Evolutionary conservation across 768 basidiomycete genomes (phyloP).

Genomic region (Amanita pallidorosea): DNA sequence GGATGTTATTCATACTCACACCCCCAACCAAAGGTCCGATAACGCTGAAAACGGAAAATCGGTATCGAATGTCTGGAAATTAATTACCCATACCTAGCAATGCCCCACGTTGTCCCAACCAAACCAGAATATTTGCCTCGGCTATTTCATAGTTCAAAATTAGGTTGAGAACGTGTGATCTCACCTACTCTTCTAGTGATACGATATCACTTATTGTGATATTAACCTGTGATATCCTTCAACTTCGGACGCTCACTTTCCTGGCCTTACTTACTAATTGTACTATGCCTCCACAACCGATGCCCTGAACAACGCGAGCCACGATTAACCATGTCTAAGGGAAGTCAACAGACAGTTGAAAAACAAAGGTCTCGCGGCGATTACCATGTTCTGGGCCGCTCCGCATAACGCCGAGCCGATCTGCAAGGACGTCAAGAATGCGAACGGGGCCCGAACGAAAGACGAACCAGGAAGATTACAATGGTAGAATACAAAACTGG

Average conservation of each 20-base stretch:
- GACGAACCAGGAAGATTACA: constrained; percentile 48
- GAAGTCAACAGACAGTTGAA: background rate
- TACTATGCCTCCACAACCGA: constrained; percentile 74
- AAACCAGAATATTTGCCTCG: constrained; percentile 73
- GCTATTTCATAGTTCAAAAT: constrained; percentile 19
- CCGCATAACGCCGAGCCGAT: constrained; percentile 76
- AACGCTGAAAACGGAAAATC: constrained; percentile 26
- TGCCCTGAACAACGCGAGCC: constrained; percentile 70
- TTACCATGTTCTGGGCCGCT: constrained; percentile 63
- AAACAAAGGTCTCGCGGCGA: background rate
- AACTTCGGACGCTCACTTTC: background rate
- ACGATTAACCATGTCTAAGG: constrained; percentile 58
- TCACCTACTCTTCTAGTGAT: constrained; percentile 57
- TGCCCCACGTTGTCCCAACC: constrained; percentile 75
- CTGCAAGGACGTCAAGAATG: constrained; percentile 19
- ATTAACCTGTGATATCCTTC: constrained; percentile 28
- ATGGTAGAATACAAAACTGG: constrained; percentile 61
- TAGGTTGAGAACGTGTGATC: background rate
- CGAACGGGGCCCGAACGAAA: background rate
- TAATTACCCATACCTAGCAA: constrained; percentile 25
- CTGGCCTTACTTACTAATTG: constrained; percentile 39
- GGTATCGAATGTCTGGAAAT: background rate
- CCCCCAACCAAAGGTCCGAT: constrained; percentile 78
- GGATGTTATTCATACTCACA: constrained; percentile 27
- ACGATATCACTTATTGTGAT: constrained; percentile 82